A percentile compares a stretch with the other conserved stretches of the same genome.
Evolutionary conservation across 2,329 filamentous ascomycete genomes (phyloP).

Genomic region (Botrytis pseudocinerea): DNA sequence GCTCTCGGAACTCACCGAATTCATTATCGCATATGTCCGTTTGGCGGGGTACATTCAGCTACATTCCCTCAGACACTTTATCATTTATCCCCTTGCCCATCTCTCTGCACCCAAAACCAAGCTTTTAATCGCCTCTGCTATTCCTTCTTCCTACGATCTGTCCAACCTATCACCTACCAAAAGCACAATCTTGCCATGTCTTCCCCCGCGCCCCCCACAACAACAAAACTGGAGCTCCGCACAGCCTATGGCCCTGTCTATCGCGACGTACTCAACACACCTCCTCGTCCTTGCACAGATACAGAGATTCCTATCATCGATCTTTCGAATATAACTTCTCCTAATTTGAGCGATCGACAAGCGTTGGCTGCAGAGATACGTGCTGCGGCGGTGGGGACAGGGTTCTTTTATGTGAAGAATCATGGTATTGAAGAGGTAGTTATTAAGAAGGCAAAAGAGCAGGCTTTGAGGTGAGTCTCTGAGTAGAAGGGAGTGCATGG

Average conservation of each 20-base stretch:
- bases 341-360: conserved; percentile 42
- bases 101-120: neutral
- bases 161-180: neutral
- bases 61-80: neutral
- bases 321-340: conserved; percentile 43
- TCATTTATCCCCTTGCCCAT: neutral
- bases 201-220: conserved; percentile 29
- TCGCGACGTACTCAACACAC: conserved; percentile 46
- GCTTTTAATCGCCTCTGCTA: neutral
- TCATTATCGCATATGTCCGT: neutral
- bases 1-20: neutral
- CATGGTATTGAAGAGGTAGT: conserved; percentile 44
- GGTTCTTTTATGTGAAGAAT: conserved; percentile 52
- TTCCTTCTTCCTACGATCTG: neutral
- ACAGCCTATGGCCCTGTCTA: conserved; percentile 48
- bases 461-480: conserved; percentile 35
- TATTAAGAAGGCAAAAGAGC: conserved; percentile 39
- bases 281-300: conserved; percentile 44
- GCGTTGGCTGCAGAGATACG: conserved; percentile 44
- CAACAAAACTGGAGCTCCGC: conserved; percentile 47
- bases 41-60: conserved; percentile 10
- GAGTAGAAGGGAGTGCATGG: no score
- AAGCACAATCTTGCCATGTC: neutral
- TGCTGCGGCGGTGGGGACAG: conserved; percentile 46
- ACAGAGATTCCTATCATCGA: conserved; percentile 52